Percentiles rank a stretch among this genome's conserved stretches.
These are phyloP conservation scores for Rutstroemia sp. DNA, from an alignment of 2,329 filamentous ascomycete genomes.

Conservation along the genomic window DNA sequence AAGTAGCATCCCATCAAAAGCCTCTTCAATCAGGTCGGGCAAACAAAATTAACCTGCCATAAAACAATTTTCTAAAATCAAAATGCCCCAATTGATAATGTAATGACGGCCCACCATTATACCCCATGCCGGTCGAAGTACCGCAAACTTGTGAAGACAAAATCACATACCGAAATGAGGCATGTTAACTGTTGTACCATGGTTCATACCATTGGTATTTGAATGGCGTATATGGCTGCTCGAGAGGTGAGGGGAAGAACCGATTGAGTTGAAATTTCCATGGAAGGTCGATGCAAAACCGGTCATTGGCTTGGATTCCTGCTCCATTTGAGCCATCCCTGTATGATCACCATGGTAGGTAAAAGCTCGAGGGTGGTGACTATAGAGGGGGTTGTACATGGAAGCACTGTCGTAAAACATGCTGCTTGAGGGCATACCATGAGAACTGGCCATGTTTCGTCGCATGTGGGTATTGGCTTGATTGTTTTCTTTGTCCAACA, in stretches of 20 bases:
- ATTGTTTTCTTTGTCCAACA: conserved; percentile 24
- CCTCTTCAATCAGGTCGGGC: neutral
- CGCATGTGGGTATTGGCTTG: conserved; percentile 13
- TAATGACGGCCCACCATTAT: neutral
- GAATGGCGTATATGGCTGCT: conserved; percentile 6
- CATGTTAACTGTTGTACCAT: conserved; percentile 6
- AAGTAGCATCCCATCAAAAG: conserved; percentile 1
- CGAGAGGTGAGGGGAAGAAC: conserved; percentile 1
- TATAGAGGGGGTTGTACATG: conserved; percentile 25
- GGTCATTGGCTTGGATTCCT: conserved; percentile 1
- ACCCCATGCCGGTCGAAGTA: neutral
- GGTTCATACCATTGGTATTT: neutral
- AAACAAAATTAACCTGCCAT: conserved; percentile 1
- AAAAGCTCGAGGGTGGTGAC: conserved; percentile 19
- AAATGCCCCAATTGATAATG: neutral
- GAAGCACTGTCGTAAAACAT: conserved; percentile 20
- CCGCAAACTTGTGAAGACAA: neutral
- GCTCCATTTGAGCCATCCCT: neutral
- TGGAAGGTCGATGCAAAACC: conserved; percentile 10
- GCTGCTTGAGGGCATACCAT: conserved; percentile 20
- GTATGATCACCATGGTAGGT: conserved; percentile 10
- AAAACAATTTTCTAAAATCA: conserved; percentile 1
- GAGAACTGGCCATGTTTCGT: conserved; percentile 16
- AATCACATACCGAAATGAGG: conserved; percentile 14
- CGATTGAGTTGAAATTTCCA: conserved; percentile 16